phyloP scores from a whole-genome alignment of 441 rosid species.

The Gossypium lobatum region DNA sequence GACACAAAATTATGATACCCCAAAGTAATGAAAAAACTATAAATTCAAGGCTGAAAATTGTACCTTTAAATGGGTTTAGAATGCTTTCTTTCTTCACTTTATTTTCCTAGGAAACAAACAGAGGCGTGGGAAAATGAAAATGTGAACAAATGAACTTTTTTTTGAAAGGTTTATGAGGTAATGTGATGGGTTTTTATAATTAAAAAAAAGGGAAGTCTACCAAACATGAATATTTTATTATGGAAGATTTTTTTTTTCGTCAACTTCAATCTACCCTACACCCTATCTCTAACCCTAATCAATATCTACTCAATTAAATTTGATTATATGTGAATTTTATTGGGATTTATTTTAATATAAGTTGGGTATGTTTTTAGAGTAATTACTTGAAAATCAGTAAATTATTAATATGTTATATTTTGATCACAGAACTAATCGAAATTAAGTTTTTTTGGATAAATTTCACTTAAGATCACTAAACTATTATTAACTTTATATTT shows the following conservation, averaged over 20 bases:
- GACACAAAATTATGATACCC: background rate
- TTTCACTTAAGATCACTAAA: no score
- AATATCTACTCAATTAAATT: no score
- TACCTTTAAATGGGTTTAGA: background rate
- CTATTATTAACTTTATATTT: no score
- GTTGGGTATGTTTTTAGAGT: no score
- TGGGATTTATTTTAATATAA: no score
- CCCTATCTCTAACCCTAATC: no score
- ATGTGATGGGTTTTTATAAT: background rate
- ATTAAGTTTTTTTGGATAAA: no score
- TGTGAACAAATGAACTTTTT: background rate
- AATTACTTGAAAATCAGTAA: no score
- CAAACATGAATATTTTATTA: background rate
- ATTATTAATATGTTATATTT: no score
- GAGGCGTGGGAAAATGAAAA: background rate
- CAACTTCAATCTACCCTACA: background rate
- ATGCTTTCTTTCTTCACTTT: background rate
- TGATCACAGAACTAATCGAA: no score
- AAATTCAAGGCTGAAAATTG: background rate
- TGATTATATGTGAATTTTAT: no score
- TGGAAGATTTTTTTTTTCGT: background rate
- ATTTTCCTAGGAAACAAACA: conserved; percentile 4
- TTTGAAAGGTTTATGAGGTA: background rate
- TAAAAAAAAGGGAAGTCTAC: background rate
- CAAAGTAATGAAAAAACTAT: background rate